Conservation (phyloP, 1,284 basidiomycete species). For the Leccinum griseonigrum region DNA sequence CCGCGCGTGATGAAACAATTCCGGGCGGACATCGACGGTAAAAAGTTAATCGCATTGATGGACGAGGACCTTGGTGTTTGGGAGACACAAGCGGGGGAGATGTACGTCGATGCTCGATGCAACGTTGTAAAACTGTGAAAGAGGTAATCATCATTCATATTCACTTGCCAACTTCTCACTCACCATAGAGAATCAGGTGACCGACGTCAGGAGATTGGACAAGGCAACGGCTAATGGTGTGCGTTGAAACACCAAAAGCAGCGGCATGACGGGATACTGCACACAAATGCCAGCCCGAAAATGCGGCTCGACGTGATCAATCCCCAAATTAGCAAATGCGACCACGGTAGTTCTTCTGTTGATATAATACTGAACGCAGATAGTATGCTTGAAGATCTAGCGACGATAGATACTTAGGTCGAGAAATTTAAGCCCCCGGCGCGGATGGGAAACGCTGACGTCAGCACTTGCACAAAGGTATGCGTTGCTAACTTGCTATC, state of each 20-base stretch:
- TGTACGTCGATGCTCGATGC: slow-evolving; percentile 61
- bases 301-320: neutral
- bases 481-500: too few species aligned
- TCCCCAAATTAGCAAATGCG: neutral
- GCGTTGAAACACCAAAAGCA: neutral
- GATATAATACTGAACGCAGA: neutral
- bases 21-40: slow-evolving; percentile 58
- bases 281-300: neutral
- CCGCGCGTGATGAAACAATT: slow-evolving; percentile 69
- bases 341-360: neutral
- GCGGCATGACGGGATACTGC: neutral
- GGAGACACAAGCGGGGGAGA: slow-evolving; percentile 76
- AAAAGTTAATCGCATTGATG: slow-evolving; percentile 59
- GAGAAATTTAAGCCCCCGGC: too few species aligned
- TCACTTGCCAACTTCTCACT: neutral
- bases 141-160: neutral
- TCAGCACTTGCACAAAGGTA: too few species aligned
- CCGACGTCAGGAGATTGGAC: neutral
- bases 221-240: neutral
- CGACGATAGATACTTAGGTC: too few species aligned
- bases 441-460: too few species aligned
- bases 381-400: neutral
- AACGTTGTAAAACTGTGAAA: neutral
- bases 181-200: neutral
- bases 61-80: slow-evolving; percentile 79